Percentiles rank a stretch among this genome's conserved stretches.
phyloP scores from a whole-genome alignment of 345 rosid genomes.

The Citrus reticulata region DNA sequence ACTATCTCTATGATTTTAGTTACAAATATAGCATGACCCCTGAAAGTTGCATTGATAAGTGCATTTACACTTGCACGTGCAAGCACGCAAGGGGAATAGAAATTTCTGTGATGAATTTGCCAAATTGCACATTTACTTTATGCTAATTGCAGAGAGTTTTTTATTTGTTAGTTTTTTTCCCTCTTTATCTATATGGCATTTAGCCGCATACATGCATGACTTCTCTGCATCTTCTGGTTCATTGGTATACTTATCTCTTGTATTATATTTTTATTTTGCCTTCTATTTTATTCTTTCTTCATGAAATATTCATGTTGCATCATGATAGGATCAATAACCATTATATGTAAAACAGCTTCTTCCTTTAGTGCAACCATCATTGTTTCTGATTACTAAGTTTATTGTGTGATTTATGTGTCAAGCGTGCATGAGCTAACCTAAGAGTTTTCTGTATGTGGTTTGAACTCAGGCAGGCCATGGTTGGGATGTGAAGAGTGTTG shows the following conservation, averaged over 20 bases:
- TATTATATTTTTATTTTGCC: background rate
- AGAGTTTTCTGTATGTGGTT: conserved; percentile 41
- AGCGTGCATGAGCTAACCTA: conserved; percentile 35
- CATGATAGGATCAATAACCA: background rate
- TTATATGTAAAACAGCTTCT: background rate
- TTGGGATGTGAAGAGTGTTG: conserved; percentile 99
- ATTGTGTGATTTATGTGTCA: background rate
- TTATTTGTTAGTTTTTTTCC: background rate
- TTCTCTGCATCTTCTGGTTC: background rate
- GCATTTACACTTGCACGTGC: background rate
- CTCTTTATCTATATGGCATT: background rate
- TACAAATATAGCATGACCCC: background rate
- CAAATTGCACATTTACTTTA: background rate
- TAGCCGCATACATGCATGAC: background rate
- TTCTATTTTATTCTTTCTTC: background rate
- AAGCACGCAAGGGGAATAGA: background rate
- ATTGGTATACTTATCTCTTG: background rate
- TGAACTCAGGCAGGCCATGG: conserved; percentile 99
- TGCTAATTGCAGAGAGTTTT: background rate
- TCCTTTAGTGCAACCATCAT: background rate
- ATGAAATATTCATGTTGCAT: background rate
- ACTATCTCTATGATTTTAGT: background rate
- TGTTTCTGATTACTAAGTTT: background rate
- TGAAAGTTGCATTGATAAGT: background rate
- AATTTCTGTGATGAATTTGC: background rate